These are phyloP conservation scores for Penicillium olsonii DNA, from an alignment of 2,329 filamentous ascomycete species.

Conservation along the genomic window DNA sequence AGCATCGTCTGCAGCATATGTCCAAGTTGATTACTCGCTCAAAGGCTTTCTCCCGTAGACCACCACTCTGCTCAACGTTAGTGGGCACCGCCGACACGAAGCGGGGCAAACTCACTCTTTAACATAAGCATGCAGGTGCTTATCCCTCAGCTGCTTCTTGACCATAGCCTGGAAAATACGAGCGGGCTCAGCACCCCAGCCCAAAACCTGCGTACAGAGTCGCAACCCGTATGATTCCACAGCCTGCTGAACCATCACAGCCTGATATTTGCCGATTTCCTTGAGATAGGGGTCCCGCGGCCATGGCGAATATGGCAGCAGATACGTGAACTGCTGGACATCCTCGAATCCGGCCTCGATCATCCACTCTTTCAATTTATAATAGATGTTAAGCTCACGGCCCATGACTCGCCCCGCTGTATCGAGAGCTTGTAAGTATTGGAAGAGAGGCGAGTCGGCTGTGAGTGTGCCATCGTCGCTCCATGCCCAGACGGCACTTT, in stretches of 20 bases:
- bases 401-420: slow-evolving; percentile 11
- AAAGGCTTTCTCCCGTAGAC: slow-evolving; percentile 8
- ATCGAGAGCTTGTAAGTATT: slow-evolving; percentile 15
- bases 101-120: slow-evolving; percentile 16
- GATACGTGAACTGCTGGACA: slow-evolving; percentile 15
- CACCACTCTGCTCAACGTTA: slow-evolving; percentile 6
- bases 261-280: slow-evolving; percentile 17
- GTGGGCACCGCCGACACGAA: not conserved
- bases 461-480: slow-evolving; percentile 28
- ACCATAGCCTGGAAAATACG: slow-evolving; percentile 17
- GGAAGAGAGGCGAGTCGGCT: slow-evolving; percentile 13
- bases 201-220: slow-evolving; percentile 18
- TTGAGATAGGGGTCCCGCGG: slow-evolving; percentile 17
- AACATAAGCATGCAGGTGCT: slow-evolving; percentile 16
- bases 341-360: slow-evolving; percentile 31
- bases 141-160: slow-evolving; percentile 16
- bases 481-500: slow-evolving; percentile 22
- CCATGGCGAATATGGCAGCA: slow-evolving; percentile 18
- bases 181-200: slow-evolving; percentile 15
- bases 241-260: slow-evolving; percentile 13
- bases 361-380: slow-evolving; percentile 17
- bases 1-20: too few species aligned
- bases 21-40: not conserved
- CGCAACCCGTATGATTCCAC: slow-evolving; percentile 18
- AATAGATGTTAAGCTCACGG: slow-evolving; percentile 20